Percentiles rank a stretch among this genome's conserved stretches.
phyloP scores from a whole-genome alignment of 2,329 filamentous ascomycete genomes.

The Tothia fuscella region DNA sequence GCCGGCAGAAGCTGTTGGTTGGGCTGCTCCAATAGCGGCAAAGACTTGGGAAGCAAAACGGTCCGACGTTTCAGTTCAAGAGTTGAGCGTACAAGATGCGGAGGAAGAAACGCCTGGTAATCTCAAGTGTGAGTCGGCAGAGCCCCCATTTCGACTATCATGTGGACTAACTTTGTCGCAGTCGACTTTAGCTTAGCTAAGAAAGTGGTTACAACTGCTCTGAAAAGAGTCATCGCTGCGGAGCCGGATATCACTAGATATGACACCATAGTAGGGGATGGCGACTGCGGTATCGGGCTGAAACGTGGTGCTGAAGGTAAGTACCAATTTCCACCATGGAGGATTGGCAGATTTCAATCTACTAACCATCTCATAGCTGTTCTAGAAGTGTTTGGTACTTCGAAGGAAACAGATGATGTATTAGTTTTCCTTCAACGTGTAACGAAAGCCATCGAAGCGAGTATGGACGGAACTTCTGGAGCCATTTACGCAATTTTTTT shows the following conservation, averaged over 20 bases:
- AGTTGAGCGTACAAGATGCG: constrained; percentile 26
- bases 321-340: not conserved
- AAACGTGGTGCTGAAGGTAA: constrained; percentile 68
- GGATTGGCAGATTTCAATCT: too few species aligned
- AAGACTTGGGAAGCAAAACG: constrained; percentile 45
- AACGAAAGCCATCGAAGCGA: constrained; percentile 51
- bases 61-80: constrained; percentile 29
- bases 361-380: constrained; percentile 21
- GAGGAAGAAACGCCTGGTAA: constrained; percentile 40
- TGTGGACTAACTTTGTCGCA: constrained; percentile 15
- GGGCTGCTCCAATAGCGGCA: constrained; percentile 48
- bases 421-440: constrained; percentile 49
- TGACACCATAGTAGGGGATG: constrained; percentile 77
- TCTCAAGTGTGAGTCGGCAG: constrained; percentile 35
- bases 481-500: constrained; percentile 80
- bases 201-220: constrained; percentile 40
- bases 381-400: constrained; percentile 28
- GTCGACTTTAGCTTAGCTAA: constrained; percentile 42
- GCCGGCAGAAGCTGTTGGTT: constrained; percentile 54
- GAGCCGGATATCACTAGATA: constrained; percentile 56
- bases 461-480: constrained; percentile 66
- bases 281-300: constrained; percentile 78
- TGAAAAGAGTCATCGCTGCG: constrained; percentile 50
- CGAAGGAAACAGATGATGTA: constrained; percentile 42
- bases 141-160: not conserved